Base-by-base conservation (phyloP, 1,284 basidiomycete genomes). In the Melampsora americana region DNA sequence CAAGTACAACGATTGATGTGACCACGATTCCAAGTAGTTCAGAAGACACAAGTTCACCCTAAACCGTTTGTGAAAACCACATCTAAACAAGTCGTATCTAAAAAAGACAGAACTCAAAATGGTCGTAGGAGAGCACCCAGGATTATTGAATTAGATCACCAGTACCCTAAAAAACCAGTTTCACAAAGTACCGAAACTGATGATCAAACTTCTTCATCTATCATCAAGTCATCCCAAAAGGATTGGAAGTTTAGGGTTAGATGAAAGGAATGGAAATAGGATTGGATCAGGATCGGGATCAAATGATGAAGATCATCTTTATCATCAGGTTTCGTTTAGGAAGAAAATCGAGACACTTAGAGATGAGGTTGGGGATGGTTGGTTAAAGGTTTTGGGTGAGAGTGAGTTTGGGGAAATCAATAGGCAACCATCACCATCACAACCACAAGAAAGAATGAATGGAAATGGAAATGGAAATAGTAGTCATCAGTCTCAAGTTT, bases 311-410 rank as follows among this genome's bases (percentile, higher is more conserved):
- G 48, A 53, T 64, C 53, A n/a, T n/a, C n/a, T n/a, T n/a, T n/a
- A n/a, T n/a, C n/a, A 35, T 3, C 78, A 80, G 53, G 79, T 81
- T 5, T 82, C 79, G 79, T 79, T 81, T 26, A 79, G 92, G 62
- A 87, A 87, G 77, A 86, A 86, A 80, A 91, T 94, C 78, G 92
- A 93, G 84, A 89, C 89, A 7, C 80, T 94, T 80, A 88, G 90
- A 82, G 86, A 88, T 77, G 92, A 93, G 80, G 92, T 93, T 86
- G 92, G 92, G 1, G 92, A 92, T 53, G 89, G 89, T 14, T 93
- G 91, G 91, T 50, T 72, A 23, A 61, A 44, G 14, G 69, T 70
- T 39, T 35, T 70, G 11, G 59, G 69, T 32, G 69, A 70, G 42
- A 59, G 53, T 46, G 69, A 70, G 20, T 70, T 70, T 44, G 69